Percentiles rank a stretch among this genome's conserved stretches.
Evolutionary conservation across 192 early-diverging fungal genomes (phyloP).

Genomic region (Coemansia sp.): DNA sequence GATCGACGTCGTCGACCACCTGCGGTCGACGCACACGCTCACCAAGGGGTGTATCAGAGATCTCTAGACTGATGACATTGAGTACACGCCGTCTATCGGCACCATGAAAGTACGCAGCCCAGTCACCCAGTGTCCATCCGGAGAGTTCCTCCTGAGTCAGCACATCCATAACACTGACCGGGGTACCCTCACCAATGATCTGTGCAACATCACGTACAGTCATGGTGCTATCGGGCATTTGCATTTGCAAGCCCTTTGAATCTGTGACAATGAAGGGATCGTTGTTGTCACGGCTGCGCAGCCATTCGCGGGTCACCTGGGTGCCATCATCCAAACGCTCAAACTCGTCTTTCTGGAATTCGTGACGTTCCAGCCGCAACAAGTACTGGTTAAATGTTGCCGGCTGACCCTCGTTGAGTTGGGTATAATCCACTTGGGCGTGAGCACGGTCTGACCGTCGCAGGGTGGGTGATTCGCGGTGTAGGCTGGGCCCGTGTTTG

Average conservation of each 20-base stretch:
- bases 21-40: slow-evolving; percentile 65
- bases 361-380: slow-evolving; percentile 64
- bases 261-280: slow-evolving; percentile 71
- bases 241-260: slow-evolving; percentile 73
- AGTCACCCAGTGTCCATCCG: slow-evolving; percentile 77
- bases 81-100: slow-evolving; percentile 65
- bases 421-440: slow-evolving; percentile 74
- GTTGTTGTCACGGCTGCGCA: slow-evolving; percentile 58
- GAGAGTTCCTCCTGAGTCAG: slow-evolving; percentile 76
- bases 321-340: slow-evolving; percentile 56
- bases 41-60: slow-evolving; percentile 69
- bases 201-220: slow-evolving; percentile 62
- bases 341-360: slow-evolving; percentile 67
- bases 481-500: slow-evolving; percentile 58
- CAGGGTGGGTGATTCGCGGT: slow-evolving; percentile 40
- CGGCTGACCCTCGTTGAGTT: slow-evolving; percentile 71
- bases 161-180: slow-evolving; percentile 89
- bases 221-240: slow-evolving; percentile 62
- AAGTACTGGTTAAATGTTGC: slow-evolving; percentile 80
- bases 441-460: slow-evolving; percentile 60
- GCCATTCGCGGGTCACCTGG: slow-evolving; percentile 65
- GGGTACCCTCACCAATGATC: slow-evolving; percentile 57
- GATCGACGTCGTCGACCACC: slow-evolving; percentile 83
- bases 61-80: slow-evolving; percentile 88
- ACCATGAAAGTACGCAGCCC: slow-evolving; percentile 73